phyloP scores from a whole-genome alignment of 768 basidiomycete genomes.

The Agrocybe chaxingu region DNA sequence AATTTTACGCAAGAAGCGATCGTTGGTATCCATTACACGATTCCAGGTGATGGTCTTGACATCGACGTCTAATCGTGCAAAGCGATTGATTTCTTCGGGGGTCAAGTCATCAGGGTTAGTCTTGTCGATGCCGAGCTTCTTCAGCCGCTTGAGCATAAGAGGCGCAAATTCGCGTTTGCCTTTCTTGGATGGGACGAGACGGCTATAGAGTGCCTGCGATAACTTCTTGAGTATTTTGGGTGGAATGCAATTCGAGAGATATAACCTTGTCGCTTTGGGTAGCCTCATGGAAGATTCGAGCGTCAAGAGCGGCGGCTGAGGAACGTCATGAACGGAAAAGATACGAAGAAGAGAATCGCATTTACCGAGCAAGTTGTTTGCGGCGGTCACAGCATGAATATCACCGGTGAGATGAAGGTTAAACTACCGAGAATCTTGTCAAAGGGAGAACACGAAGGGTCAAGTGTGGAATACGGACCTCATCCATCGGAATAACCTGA shows the following conservation, averaged over 20 bases:
- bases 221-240: background rate
- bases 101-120: slow-evolving; percentile 90
- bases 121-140: slow-evolving; percentile 95
- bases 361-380: slow-evolving; percentile 89
- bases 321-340: background rate
- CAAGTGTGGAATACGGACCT: slow-evolving; percentile 41
- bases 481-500: slow-evolving; percentile 99
- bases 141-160: slow-evolving; percentile 91
- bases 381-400: slow-evolving; percentile 96
- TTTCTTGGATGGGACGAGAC: slow-evolving; percentile 90
- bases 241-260: background rate
- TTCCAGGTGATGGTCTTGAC: slow-evolving; percentile 94
- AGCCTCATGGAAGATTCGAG: slow-evolving; percentile 95
- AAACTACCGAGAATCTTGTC: slow-evolving; percentile 49
- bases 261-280: slow-evolving; percentile 89
- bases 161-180: slow-evolving; percentile 93
- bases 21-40: slow-evolving; percentile 94
- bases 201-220: slow-evolving; percentile 74
- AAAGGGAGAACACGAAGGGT: background rate
- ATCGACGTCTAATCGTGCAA: slow-evolving; percentile 91
- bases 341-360: background rate
- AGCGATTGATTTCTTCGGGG: slow-evolving; percentile 85
- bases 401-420: slow-evolving; percentile 96
- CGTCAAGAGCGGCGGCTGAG: slow-evolving; percentile 91
- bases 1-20: slow-evolving; percentile 93